Evolutionary conservation across 2,329 filamentous ascomycete genomes (phyloP), one percentile per base, ranked within the genome.

Genomic region (Didymellaceae sp.): DNA sequence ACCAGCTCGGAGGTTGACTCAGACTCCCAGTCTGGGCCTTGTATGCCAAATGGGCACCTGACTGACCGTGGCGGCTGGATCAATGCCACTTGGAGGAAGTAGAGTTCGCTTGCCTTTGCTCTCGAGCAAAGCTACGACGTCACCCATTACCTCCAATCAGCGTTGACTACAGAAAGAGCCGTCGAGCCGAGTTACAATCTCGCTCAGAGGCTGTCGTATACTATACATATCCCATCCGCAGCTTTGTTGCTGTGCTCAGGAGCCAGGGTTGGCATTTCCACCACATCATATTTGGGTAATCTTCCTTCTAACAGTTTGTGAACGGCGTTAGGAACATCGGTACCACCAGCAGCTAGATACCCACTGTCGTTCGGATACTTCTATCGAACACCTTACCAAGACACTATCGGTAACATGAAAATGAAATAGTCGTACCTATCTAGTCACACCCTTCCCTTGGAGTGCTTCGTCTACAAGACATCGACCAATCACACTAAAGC

Each of bases 11-110:
- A 69, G 14, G 21, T 53, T 5, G 62, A 61, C 3, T 66, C 67
- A 8, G 64, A 66, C 7, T 63, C 58, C 6, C 67, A 70, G 7
- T 56, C 61, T 5, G 58, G 61, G n/a, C 59, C 55, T 9, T 66
- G 59, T 40, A 38, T 56, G 38, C 57, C 37, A 18, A 55, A 58
- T n/a, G 61, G 62, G 31, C 45, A 67, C n/a, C 48, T 40, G 11
- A 42, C 67, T 18, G 57, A 54, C 24, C 39, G 48, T 31, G 52
- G 53, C 32, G 51, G 57, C 21, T 70, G 62, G 63, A 56, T 53
- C 14, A 52, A 64, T 34, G 34, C 55, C 28, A 42, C 57, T 42
- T n/a, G n/a, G n/a, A n/a, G n/a, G n/a, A n/a, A n/a, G n/a, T n/a
- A n/a, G n/a, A n/a, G n/a, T n/a, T n/a, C n/a, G n/a, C n/a, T n/a